phyloP scores from a whole-genome alignment of 1,139 yeast genomes.

The Taphrina communis region DNA sequence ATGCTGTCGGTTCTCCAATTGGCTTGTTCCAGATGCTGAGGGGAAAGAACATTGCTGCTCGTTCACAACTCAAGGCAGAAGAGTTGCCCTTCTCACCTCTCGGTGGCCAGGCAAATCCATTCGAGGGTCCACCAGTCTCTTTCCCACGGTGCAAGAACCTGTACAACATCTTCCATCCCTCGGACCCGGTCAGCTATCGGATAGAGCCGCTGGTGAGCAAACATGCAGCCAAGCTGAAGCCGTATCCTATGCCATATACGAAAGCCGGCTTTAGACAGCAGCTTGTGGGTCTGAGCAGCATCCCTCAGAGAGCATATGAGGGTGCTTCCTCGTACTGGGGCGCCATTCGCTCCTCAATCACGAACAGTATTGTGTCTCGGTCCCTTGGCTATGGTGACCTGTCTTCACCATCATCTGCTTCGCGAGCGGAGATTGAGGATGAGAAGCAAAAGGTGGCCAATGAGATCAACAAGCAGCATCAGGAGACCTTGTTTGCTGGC shows the following conservation, averaged over 20 bases:
- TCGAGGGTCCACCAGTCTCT: constrained; percentile 41
- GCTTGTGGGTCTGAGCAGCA: constrained; percentile 52
- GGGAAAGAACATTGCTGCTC: constrained; percentile 46
- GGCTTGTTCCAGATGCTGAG: constrained; percentile 66
- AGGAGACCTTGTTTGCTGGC: constrained; percentile 44
- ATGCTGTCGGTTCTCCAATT: constrained; percentile 86
- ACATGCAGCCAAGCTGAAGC: constrained; percentile 58
- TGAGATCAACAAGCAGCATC: constrained; percentile 29
- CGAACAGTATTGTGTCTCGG: constrained; percentile 45
- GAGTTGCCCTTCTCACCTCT: constrained; percentile 28
- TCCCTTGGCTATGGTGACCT: constrained; percentile 46
- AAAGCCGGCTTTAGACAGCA: constrained; percentile 57
- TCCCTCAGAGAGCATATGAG: constrained; percentile 56
- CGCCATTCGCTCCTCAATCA: constrained; percentile 46
- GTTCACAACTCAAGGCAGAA: constrained; percentile 9
- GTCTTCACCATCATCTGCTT: constrained; percentile 22
- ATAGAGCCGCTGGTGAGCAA: constrained; percentile 53
- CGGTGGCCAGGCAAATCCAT: constrained; percentile 22
- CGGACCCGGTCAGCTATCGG: constrained; percentile 54
- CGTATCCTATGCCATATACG: constrained; percentile 67
- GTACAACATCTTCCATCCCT: constrained; percentile 54
- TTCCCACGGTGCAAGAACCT: constrained; percentile 51
- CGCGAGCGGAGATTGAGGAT: constrained; percentile 28
- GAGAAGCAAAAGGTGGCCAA: constrained; percentile 30
- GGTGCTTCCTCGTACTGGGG: constrained; percentile 59